Conservation (phyloP, 768 basidiomycete species). For the Sarcodon sp. region DNA sequence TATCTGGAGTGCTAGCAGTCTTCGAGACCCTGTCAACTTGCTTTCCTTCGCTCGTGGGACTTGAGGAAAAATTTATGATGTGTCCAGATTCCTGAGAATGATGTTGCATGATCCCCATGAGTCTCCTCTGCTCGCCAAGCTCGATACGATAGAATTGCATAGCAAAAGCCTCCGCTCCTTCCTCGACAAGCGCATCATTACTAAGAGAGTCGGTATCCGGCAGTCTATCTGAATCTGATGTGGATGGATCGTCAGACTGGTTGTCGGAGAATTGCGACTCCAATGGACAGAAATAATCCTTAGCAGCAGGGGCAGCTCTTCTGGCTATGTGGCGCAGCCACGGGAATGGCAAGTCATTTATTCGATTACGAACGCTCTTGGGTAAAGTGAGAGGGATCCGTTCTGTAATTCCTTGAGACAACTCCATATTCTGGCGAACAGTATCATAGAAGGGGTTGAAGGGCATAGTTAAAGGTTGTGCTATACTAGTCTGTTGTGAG, state of each 20-base stretch:
- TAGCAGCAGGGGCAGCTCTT: constrained; percentile 19
- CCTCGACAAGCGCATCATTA: constrained; percentile 43
- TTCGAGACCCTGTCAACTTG: constrained; percentile 6
- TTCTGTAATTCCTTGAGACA: constrained; percentile 54
- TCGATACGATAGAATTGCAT: constrained; percentile 93
- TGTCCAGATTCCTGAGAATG: constrained; percentile 53
- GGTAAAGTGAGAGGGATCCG: constrained; percentile 65
- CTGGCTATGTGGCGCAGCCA: constrained; percentile 70
- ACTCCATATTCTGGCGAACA: constrained; percentile 79
- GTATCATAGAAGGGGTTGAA: constrained; percentile 94
- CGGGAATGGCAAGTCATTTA: constrained; percentile 64
- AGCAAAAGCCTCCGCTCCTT: constrained; percentile 62
- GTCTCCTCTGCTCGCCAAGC: constrained; percentile 75
- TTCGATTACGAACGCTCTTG: constrained; percentile 20
- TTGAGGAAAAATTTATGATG: constrained; percentile 4
- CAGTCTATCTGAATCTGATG: neutral
- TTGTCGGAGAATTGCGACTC: neutral
- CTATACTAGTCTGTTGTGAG: constrained; percentile 5
- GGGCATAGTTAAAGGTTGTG: constrained; percentile 16
- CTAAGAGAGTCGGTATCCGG: neutral
- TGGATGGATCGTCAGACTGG: neutral
- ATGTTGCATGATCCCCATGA: constrained; percentile 88
- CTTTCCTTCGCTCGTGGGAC: constrained; percentile 3
- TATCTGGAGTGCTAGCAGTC: neutral
- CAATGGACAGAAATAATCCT: neutral